Evolutionary conservation across 768 basidiomycete species (phyloP).

Genomic region (Suillus subalutaceus): DNA sequence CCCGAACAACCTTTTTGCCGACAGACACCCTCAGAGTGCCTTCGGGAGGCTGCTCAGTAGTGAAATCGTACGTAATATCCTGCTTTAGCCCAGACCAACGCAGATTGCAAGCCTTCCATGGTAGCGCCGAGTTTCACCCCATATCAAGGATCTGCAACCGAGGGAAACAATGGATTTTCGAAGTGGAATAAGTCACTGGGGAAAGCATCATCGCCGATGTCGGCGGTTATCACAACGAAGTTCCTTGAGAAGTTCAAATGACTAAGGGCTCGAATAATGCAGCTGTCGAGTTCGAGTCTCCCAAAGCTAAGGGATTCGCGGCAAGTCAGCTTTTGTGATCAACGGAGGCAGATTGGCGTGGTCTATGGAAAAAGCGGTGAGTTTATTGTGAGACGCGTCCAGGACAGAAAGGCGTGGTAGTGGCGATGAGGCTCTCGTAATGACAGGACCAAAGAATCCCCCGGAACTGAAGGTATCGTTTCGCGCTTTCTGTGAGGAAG

Average conservation of each 20-base stretch:
- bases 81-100: slow-evolving; percentile 51
- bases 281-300: slow-evolving; percentile 24
- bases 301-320: slow-evolving; percentile 61
- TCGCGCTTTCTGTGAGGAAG: slow-evolving; percentile 22
- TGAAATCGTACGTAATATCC: slow-evolving; percentile 55
- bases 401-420: slow-evolving; percentile 68
- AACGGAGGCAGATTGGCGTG: slow-evolving; percentile 50
- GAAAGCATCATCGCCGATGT: slow-evolving; percentile 65
- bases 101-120: slow-evolving; percentile 43
- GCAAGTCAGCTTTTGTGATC: slow-evolving; percentile 62
- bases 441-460: slow-evolving; percentile 65
- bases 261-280: slow-evolving; percentile 45
- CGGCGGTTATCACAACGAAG: slow-evolving; percentile 56
- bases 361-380: slow-evolving; percentile 59
- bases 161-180: slow-evolving; percentile 44
- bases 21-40: slow-evolving; percentile 60
- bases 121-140: slow-evolving; percentile 66
- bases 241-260: slow-evolving; percentile 55
- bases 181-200: slow-evolving; percentile 30
- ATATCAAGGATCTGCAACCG: slow-evolving; percentile 62
- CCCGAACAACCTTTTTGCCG: slow-evolving; percentile 72
- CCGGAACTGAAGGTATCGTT: slow-evolving; percentile 39
- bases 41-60: slow-evolving; percentile 52
- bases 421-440: slow-evolving; percentile 64
- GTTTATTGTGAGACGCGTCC: slow-evolving; percentile 68